A percentile compares a stretch with the other conserved stretches of the same genome.
phyloP scores from a whole-genome alignment of 768 basidiomycete genomes.

The Phlegmacium glaucopus region DNA sequence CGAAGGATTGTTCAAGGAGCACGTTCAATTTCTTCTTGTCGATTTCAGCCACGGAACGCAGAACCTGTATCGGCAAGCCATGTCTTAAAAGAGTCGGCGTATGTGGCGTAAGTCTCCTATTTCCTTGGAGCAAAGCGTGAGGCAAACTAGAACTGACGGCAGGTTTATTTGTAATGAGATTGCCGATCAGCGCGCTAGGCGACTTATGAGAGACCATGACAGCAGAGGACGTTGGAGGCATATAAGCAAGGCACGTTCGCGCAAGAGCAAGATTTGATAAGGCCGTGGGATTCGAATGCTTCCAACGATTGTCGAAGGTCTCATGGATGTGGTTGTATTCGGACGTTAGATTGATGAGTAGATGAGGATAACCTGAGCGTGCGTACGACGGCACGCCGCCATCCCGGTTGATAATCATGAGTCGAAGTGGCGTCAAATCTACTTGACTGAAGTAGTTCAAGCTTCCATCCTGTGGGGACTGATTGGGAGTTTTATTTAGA shows the following conservation, averaged over 20 bases:
- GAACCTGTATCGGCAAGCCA: slow-evolving; percentile 82
- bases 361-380: slow-evolving; percentile 89
- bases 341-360: slow-evolving; percentile 89
- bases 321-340: slow-evolving; percentile 83
- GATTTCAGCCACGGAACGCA: slow-evolving; percentile 66
- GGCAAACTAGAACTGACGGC: slow-evolving; percentile 94
- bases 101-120: slow-evolving; percentile 79
- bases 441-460: slow-evolving; percentile 45
- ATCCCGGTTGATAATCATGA: slow-evolving; percentile 97
- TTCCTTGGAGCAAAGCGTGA: slow-evolving; percentile 86
- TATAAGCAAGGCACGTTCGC: slow-evolving; percentile 81
- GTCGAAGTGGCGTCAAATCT: slow-evolving; percentile 89
- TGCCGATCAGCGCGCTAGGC: slow-evolving; percentile 91
- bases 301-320: slow-evolving; percentile 82
- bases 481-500: slow-evolving; percentile 23
- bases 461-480: slow-evolving; percentile 30
- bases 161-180: slow-evolving; percentile 97
- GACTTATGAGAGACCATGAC: slow-evolving; percentile 98
- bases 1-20: slow-evolving; percentile 89
- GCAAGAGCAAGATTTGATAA: slow-evolving; percentile 84
- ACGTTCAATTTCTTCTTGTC: slow-evolving; percentile 71
- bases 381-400: slow-evolving; percentile 98
- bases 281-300: slow-evolving; percentile 74
- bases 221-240: slow-evolving; percentile 92
- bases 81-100: slow-evolving; percentile 92